Conservation (phyloP, 2,329 filamentous ascomycete species). For the Aspergillus sp. region DNA sequence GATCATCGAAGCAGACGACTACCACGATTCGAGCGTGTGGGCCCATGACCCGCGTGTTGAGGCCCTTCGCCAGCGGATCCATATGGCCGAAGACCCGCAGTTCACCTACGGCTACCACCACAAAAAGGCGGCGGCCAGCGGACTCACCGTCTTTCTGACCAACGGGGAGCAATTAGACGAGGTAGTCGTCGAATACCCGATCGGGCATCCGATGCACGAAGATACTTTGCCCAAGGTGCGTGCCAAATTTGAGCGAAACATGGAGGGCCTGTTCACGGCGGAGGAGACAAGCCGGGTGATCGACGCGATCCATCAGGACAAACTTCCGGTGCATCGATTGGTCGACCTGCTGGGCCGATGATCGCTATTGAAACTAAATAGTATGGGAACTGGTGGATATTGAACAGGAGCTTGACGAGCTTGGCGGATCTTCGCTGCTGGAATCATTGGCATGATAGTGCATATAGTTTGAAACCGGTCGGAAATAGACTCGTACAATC, state of each 20-base stretch:
- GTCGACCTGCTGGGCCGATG: not conserved
- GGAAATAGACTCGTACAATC: too few species aligned
- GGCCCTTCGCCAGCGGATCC: slow-evolving; percentile 23
- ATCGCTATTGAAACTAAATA: not conserved
- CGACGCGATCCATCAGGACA: slow-evolving; percentile 5
- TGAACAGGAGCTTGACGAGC: not conserved
- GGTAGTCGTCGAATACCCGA: slow-evolving; percentile 38
- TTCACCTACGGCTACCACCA: slow-evolving; percentile 31
- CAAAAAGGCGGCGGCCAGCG: slow-evolving; percentile 20
- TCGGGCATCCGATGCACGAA: slow-evolving; percentile 22
- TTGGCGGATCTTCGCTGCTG: not conserved
- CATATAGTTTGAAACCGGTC: too few species aligned
- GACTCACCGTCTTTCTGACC: slow-evolving; percentile 21
- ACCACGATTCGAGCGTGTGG: slow-evolving; percentile 22
- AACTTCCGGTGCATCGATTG: slow-evolving; percentile 2
- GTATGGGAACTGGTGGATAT: not conserved
- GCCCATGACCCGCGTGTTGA: slow-evolving; percentile 16
- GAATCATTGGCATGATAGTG: too few species aligned
- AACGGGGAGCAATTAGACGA: slow-evolving; percentile 25
- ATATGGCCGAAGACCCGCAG: slow-evolving; percentile 23
- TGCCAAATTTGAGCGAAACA: slow-evolving; percentile 26
- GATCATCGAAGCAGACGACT: slow-evolving; percentile 21
- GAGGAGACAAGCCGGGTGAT: slow-evolving; percentile 8
- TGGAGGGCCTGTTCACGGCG: slow-evolving; percentile 12
- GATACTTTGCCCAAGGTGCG: slow-evolving; percentile 22